Evolutionary conservation across 257 asterid genomes (phyloP).

Genomic region (Vinca minor): DNA sequence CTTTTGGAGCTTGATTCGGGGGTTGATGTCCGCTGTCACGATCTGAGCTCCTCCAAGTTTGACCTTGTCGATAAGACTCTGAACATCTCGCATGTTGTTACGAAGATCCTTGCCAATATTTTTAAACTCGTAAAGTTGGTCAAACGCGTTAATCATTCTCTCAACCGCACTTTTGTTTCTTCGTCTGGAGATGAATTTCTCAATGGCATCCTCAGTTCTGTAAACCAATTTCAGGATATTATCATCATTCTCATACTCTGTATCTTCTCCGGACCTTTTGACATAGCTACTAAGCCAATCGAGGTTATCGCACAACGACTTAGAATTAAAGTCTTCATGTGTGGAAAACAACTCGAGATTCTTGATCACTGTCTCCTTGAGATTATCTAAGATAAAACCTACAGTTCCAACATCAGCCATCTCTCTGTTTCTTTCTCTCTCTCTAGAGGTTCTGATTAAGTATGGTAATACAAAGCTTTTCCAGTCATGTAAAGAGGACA

Average conservation of each 20-base stretch:
- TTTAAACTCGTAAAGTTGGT: background rate
- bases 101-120: slow-evolving; percentile 5
- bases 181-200: slow-evolving; percentile 17
- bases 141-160: background rate
- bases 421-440: too few relatives aligned
- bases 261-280: background rate
- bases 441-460: too few relatives aligned
- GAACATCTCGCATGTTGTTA: too few relatives aligned
- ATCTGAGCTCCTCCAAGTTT: background rate
- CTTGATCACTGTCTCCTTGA: too few relatives aligned
- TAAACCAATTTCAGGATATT: slow-evolving; percentile 15
- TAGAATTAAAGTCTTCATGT: background rate
- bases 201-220: slow-evolving; percentile 29
- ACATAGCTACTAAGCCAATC: background rate
- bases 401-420: too few relatives aligned
- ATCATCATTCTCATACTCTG: background rate
- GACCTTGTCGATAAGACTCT: background rate
- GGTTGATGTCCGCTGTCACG: background rate
- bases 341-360: background rate
- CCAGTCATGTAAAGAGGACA: too few relatives aligned
- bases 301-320: background rate
- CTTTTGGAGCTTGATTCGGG: too few relatives aligned
- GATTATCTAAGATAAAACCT: background rate
- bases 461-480: too few relatives aligned
- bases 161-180: background rate